These are phyloP conservation scores for Coccinonectria pachysandricola DNA, from an alignment of 2,329 filamentous ascomycete genomes.

Conservation along the genomic window DNA sequence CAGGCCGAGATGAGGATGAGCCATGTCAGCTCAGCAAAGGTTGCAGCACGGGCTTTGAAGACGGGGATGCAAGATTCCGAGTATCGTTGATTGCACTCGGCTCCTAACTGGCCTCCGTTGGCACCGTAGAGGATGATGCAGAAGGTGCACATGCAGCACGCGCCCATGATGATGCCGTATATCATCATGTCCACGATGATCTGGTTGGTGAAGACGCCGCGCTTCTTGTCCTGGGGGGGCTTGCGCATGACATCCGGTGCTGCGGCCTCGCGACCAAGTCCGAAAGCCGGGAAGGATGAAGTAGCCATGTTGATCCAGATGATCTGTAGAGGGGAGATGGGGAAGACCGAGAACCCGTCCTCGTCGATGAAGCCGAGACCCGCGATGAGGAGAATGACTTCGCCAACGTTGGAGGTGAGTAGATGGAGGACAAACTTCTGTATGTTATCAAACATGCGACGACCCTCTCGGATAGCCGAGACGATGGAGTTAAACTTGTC, in stretches of 20 bases:
- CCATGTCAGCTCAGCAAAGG: conserved; percentile 66
- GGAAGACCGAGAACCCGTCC: conserved; percentile 67
- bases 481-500: conserved; percentile 86
- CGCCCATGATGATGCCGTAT: conserved; percentile 70
- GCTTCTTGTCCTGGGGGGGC: conserved; percentile 59
- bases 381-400: conserved; percentile 71
- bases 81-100: conserved; percentile 52
- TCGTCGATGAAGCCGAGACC: conserved; percentile 73
- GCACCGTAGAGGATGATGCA: conserved; percentile 52
- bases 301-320: conserved; percentile 95
- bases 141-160: conserved; percentile 54
- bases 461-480: conserved; percentile 70
- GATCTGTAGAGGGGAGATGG: conserved; percentile 75
- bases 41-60: conserved; percentile 60
- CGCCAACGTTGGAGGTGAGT: conserved; percentile 71
- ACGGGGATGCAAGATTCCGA: conserved; percentile 47
- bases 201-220: conserved; percentile 68
- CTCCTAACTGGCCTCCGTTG: conserved; percentile 45
- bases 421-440: conserved; percentile 79
- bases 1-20: conserved; percentile 64
- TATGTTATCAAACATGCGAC: conserved; percentile 81
- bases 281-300: conserved; percentile 78
- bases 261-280: conserved; percentile 69
- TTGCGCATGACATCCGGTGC: conserved; percentile 68
- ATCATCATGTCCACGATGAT: conserved; percentile 70